Evolutionary conservation across 2,329 filamentous ascomycete genomes (phyloP).

Genomic region (Aspergillus pseudoviridinutans): DNA sequence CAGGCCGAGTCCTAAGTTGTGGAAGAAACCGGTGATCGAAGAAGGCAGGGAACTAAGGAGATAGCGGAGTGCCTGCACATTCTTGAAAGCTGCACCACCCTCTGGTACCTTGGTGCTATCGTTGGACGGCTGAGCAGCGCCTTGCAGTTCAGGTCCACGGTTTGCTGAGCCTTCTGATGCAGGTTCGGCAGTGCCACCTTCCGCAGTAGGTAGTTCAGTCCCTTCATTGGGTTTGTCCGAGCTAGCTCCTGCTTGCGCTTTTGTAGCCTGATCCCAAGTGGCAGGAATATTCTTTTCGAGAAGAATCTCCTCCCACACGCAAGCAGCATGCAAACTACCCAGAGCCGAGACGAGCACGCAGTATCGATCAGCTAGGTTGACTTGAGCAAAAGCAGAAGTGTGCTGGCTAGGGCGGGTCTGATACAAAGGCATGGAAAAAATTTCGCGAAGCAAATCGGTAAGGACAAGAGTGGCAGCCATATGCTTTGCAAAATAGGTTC

Average conservation of each 20-base stretch:
- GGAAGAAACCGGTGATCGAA: slow-evolving; percentile 79
- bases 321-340: slow-evolving; percentile 71
- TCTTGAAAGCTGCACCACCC: slow-evolving; percentile 56
- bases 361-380: slow-evolving; percentile 85
- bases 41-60: slow-evolving; percentile 75
- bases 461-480: slow-evolving; percentile 73
- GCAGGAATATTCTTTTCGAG: slow-evolving; percentile 70
- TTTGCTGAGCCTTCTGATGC: slow-evolving; percentile 21
- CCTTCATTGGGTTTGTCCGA: slow-evolving; percentile 41
- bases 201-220: slow-evolving; percentile 18
- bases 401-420: slow-evolving; percentile 59
- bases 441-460: slow-evolving; percentile 68
- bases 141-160: slow-evolving; percentile 15
- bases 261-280: slow-evolving; percentile 47
- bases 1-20: slow-evolving; percentile 77
- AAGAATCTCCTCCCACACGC: slow-evolving; percentile 79
- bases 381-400: slow-evolving; percentile 63
- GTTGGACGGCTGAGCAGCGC: slow-evolving; percentile 12
- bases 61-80: slow-evolving; percentile 71
- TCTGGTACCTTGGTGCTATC: slow-evolving; percentile 24
- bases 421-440: slow-evolving; percentile 63
- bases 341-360: slow-evolving; percentile 68
- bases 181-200: slow-evolving; percentile 16
- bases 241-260: slow-evolving; percentile 36
- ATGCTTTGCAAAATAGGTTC: slow-evolving; percentile 75